phyloP scores from a whole-genome alignment of 2,329 filamentous ascomycete species.

The Colletotrichum tropicale region DNA sequence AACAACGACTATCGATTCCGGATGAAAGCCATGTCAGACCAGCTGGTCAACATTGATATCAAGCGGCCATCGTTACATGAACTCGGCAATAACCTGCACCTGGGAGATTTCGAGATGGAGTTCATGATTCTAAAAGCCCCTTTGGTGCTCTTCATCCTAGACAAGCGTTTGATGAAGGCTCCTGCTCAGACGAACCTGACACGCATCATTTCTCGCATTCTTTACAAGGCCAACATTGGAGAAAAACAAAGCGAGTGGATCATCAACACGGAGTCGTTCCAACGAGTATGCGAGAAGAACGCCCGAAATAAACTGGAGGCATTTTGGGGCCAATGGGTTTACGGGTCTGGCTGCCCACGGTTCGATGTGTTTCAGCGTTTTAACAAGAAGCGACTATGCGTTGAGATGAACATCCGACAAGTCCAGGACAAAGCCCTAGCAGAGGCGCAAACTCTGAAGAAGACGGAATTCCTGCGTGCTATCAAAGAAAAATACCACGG shows the following conservation, averaged over 20 bases:
- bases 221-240: constrained; percentile 80
- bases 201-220: constrained; percentile 83
- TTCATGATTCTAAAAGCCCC: constrained; percentile 92
- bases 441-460: constrained; percentile 33
- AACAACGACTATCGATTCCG: constrained; percentile 95
- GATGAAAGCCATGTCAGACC: constrained; percentile 84
- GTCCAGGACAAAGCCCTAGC: constrained; percentile 55
- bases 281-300: constrained; percentile 84
- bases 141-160: constrained; percentile 90
- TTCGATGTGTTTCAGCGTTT: constrained; percentile 89
- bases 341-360: constrained; percentile 84
- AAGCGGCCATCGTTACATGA: constrained; percentile 82
- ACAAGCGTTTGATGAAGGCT: constrained; percentile 87
- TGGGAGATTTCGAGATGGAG: constrained; percentile 85
- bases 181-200: constrained; percentile 73
- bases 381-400: constrained; percentile 96
- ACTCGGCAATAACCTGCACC: constrained; percentile 76
- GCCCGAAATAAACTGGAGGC: constrained; percentile 85
- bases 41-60: constrained; percentile 80
- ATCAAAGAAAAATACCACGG: constrained; percentile 78
- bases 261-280: constrained; percentile 77
- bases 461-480: constrained; percentile 80
- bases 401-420: constrained; percentile 89
- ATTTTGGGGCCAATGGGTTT: constrained; percentile 95
- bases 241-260: constrained; percentile 69